Conservation (phyloP, 768 basidiomycete species). For the Candolleomyces efflorescens region DNA sequence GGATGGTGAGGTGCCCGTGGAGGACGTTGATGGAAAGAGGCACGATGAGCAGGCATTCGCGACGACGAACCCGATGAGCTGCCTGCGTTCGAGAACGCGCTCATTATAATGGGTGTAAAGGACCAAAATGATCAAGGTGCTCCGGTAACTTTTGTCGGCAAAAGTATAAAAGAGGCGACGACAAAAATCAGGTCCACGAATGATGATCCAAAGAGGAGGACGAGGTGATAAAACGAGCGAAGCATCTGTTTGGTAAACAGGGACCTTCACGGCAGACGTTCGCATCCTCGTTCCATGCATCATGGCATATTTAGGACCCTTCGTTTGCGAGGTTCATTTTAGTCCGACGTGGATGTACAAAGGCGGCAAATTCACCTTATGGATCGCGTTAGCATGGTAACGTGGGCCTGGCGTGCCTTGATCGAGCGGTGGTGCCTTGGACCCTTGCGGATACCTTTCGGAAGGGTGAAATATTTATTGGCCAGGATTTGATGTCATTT, state of each 20-base stretch:
- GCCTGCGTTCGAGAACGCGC: slow-evolving; percentile 3
- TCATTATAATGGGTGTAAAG: slow-evolving; percentile 9
- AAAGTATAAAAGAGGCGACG: background rate
- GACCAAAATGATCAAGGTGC: background rate
- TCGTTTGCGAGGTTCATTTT: slow-evolving; percentile 6
- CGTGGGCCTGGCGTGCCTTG: slow-evolving; percentile 12
- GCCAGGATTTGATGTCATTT: background rate
- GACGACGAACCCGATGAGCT: slow-evolving; percentile 2
- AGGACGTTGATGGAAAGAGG: background rate
- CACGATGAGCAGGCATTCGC: slow-evolving; percentile 5
- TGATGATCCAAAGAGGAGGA: background rate
- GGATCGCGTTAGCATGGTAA: slow-evolving; percentile 10
- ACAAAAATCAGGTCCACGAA: background rate
- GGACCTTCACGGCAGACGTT: background rate
- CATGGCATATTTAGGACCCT: background rate
- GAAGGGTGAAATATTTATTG: slow-evolving; percentile 5
- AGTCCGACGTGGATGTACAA: slow-evolving; percentile 1
- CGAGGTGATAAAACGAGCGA: background rate
- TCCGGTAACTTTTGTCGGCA: slow-evolving; percentile 8
- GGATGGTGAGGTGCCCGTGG: background rate
- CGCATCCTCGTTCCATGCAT: background rate
- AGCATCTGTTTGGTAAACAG: background rate
- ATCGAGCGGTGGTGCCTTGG: slow-evolving; percentile 7
- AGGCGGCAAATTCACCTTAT: slow-evolving; percentile 9
- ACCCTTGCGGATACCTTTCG: slow-evolving; percentile 10